These are phyloP conservation scores for Hypericum androsaemum DNA, from an alignment of 345 rosid genomes.

Conservation along the genomic window DNA sequence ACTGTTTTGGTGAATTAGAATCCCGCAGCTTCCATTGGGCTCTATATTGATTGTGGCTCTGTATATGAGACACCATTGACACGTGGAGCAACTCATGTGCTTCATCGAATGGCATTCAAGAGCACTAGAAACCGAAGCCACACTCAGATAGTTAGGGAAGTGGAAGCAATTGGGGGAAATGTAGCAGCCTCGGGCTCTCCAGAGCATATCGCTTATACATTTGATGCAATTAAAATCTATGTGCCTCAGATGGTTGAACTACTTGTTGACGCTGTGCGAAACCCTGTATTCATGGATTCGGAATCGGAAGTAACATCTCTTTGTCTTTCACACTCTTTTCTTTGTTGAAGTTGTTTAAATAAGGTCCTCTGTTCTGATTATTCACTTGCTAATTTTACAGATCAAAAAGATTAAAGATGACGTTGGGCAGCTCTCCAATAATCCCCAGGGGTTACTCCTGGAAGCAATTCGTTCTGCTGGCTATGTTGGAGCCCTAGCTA, in stretches of 20 bases:
- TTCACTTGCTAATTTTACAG: constrained; percentile 29
- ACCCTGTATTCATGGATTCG: constrained; percentile 91
- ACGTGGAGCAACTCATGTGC: constrained; percentile 66
- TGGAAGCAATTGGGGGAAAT: constrained; percentile 81
- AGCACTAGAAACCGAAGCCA: constrained; percentile 75
- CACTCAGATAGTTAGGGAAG: constrained; percentile 59
- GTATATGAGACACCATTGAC: constrained; percentile 55
- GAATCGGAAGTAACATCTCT: constrained; percentile 44
- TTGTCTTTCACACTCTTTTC: background rate
- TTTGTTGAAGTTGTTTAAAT: constrained; percentile 17
- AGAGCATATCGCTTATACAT: constrained; percentile 75
- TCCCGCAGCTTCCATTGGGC: constrained; percentile 74
- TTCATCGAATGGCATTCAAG: constrained; percentile 86
- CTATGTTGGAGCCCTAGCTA: constrained; percentile 73
- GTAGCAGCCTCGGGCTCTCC: constrained; percentile 69
- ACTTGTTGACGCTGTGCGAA: constrained; percentile 75
- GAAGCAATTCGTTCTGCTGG: constrained; percentile 87
- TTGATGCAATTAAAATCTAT: constrained; percentile 85
- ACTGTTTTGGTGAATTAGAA: constrained; percentile 31
- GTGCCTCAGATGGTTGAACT: constrained; percentile 89
- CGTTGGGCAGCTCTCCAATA: constrained; percentile 47
- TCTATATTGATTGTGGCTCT: constrained; percentile 65
- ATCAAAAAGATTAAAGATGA: constrained; percentile 60
- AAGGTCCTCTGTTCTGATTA: background rate
- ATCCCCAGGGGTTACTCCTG: constrained; percentile 67